Evolutionary conservation across 2,329 filamentous ascomycete species (phyloP).

Genomic region (Diplodia scrobiculata): DNA sequence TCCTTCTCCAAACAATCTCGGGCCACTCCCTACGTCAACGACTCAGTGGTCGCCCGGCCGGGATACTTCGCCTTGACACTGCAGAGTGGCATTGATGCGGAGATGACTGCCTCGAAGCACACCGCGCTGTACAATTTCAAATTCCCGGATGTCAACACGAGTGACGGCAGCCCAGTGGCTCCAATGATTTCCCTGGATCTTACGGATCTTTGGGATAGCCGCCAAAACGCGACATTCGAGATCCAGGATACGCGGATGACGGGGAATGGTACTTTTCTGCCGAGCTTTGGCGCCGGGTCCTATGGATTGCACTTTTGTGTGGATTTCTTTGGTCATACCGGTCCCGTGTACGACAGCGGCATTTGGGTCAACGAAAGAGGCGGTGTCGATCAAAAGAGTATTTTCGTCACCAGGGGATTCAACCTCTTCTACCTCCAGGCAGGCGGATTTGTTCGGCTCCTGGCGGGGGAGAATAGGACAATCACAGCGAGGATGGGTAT

Average conservation of each 20-base stretch:
- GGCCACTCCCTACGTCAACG: constrained; percentile 53
- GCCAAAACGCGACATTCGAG: constrained; percentile 56
- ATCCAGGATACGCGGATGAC: constrained; percentile 57
- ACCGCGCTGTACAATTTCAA: constrained; percentile 64
- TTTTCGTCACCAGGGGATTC: constrained; percentile 43
- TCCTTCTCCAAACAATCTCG: constrained; percentile 55
- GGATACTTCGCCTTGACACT: constrained; percentile 64
- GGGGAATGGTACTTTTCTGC: constrained; percentile 61
- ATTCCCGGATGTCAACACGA: constrained; percentile 48
- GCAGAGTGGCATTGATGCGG: constrained; percentile 58
- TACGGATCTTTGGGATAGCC: constrained; percentile 59
- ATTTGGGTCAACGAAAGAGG: constrained; percentile 61
- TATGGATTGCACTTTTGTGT: constrained; percentile 64
- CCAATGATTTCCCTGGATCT: constrained; percentile 64
- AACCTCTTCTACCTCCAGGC: constrained; percentile 43
- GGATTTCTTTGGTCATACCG: constrained; percentile 57
- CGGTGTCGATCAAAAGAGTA: constrained; percentile 49
- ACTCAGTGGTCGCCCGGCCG: constrained; percentile 57
- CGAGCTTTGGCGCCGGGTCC: constrained; percentile 63
- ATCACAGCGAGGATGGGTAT: constrained; percentile 68
- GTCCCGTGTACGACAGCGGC: constrained; percentile 56
- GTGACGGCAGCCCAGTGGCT: constrained; percentile 45
- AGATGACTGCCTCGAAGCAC: constrained; percentile 64
- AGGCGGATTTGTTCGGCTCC: constrained; percentile 45
- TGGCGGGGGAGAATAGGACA: constrained; percentile 59